phyloP scores from a whole-genome alignment of 148 eudicot genomes.

The Linanthus parryae region DNA sequence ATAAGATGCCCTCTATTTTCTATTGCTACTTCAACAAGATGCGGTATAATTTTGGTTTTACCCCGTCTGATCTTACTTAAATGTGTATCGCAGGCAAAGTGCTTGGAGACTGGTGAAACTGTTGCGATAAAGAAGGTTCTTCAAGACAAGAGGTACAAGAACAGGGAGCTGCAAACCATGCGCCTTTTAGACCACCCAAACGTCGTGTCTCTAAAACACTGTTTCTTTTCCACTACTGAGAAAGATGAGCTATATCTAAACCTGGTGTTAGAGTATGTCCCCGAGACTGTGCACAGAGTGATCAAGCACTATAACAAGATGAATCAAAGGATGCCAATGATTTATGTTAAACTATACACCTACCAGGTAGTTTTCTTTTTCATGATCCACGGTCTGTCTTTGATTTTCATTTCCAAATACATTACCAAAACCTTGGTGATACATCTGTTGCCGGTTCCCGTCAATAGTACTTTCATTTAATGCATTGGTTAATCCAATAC shows the following conservation, averaged over 20 bases:
- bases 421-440: no score
- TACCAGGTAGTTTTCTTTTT: conserved; percentile 49
- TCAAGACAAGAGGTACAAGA: conserved; percentile 86
- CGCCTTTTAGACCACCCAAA: conserved; percentile 79
- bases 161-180: conserved; percentile 79
- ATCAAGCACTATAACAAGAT: conserved; percentile 64
- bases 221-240: conserved; percentile 77
- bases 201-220: conserved; percentile 61
- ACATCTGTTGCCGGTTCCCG: no score
- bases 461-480: no score
- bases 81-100: conserved; percentile 47
- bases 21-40: no score
- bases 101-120: conserved; percentile 74
- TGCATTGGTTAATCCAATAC: no score
- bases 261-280: conserved; percentile 70
- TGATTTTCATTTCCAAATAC: conserved; percentile 2
- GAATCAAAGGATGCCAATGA: conserved; percentile 72
- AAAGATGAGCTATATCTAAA: conserved; percentile 73
- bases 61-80: no score
- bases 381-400: not conserved
- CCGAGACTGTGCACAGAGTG: conserved; percentile 75
- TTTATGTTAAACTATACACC: conserved; percentile 66
- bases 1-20: no score
- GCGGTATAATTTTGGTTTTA: no score
- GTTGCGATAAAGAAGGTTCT: conserved; percentile 75